Evolutionary conservation across 2,329 filamentous ascomycete species (phyloP), one percentile per base, ranked within the genome.

Genomic region (Venturia asperata): DNA sequence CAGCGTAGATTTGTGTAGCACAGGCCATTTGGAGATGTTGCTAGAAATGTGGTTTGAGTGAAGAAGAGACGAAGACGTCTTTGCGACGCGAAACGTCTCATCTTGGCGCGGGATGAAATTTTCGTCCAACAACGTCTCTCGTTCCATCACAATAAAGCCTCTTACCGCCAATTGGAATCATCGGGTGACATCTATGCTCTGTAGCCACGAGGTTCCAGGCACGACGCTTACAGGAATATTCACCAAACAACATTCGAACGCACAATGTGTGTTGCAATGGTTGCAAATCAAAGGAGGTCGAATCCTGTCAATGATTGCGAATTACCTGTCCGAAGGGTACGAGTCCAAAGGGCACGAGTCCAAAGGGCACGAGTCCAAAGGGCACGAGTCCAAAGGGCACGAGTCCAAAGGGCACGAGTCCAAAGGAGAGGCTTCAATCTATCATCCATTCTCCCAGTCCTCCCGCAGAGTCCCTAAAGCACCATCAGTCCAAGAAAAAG

Each of bases 41-140:
- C 2, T n/a, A 3, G 7, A 47, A 17, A 47, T 47, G 45, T 47
- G 19, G 19, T 47, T 34, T 34, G 24, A 24, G 24, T 4, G 24
- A 19, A 7, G 49, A 17, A 3, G 24, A 55, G 24, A 24, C 30
- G 24, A 34, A 19, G 17, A 19, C 24, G 5, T 34, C 49, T 7
- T 27, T 27, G 24, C 24, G 30, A 58, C 52, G 27, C 5, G 27
- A n/a, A 21, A n/a, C 4, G 52, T 58, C 30, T 37, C 52, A 58
- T 58, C 52, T 58, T 58, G 52, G 52, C 52, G 27, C 47, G 52
- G 30, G 27, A 15, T 56, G 52, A 34, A 56, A 37, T 19, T 11
- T 55, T 55, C 24, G 27, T 19, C 49, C 27, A 56, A 56, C 52
- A n/a, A 56, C 27, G n/a, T 56, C 30, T 55, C 24, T 17, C 6